phyloP scores from a whole-genome alignment of 352 stramenopile genomes.

The Globisporangium okanoganense region DNA sequence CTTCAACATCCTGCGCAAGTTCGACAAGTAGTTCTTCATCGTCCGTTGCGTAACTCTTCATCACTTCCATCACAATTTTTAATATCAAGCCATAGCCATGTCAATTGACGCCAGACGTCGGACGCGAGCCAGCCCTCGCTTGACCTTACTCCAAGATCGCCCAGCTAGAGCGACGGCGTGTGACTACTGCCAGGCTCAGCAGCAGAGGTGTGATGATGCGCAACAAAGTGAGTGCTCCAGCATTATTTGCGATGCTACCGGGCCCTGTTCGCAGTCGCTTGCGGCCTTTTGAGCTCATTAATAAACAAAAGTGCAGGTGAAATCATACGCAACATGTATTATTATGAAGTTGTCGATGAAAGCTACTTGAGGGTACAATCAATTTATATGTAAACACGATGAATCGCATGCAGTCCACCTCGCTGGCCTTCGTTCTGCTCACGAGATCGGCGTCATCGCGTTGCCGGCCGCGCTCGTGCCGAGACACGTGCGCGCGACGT shows the following conservation, averaged over 20 bases:
- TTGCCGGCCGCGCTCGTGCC: conserved; percentile 37
- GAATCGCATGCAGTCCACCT: neutral
- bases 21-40: conserved; percentile 49
- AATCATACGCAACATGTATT: neutral
- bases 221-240: no score
- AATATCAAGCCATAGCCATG: neutral
- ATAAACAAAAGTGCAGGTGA: no score
- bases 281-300: no score
- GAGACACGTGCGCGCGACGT: conserved; percentile 94
- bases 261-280: no score
- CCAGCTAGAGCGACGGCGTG: no score
- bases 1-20: conserved; percentile 85
- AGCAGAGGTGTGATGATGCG: no score
- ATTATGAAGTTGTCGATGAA: neutral
- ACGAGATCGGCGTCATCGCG: conserved; percentile 17
- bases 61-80: neutral
- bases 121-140: no score
- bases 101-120: no score
- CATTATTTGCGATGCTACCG: no score
- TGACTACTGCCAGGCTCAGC: no score
- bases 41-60: neutral
- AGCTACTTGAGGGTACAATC: conserved; percentile 2
- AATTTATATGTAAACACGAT: conserved; percentile 2
- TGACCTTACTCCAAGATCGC: no score
- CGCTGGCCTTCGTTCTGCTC: no score